Conservation (phyloP, 2,329 filamentous ascomycete species). For the Dactylellina leptospora region DNA sequence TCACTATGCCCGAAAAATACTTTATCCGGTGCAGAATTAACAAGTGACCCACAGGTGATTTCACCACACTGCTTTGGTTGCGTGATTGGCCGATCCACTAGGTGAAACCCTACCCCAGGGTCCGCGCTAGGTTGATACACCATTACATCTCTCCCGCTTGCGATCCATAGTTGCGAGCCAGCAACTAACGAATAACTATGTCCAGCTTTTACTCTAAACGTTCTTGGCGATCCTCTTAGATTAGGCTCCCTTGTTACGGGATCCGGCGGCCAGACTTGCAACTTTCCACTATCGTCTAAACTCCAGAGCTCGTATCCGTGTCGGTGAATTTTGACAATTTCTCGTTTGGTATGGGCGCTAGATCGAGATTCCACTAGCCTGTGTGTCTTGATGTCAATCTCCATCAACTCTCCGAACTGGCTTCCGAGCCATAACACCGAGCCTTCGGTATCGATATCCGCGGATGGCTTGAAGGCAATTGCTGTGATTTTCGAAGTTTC, state of each 20-base stretch:
- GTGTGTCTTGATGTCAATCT: slow-evolving; percentile 81
- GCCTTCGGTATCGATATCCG: slow-evolving; percentile 80
- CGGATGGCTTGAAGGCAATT: slow-evolving; percentile 83
- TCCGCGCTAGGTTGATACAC: slow-evolving; percentile 79
- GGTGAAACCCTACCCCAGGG: slow-evolving; percentile 75
- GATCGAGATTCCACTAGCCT: slow-evolving; percentile 74
- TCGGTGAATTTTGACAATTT: slow-evolving; percentile 84
- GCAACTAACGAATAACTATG: slow-evolving; percentile 89
- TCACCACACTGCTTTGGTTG: slow-evolving; percentile 78
- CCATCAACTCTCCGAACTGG: slow-evolving; percentile 84
- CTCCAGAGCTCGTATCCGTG: slow-evolving; percentile 93
- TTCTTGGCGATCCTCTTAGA: slow-evolving; percentile 76
- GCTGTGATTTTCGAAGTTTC: slow-evolving; percentile 85
- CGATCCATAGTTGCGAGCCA: slow-evolving; percentile 87
- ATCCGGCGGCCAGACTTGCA: slow-evolving; percentile 87
- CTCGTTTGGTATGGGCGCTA: slow-evolving; percentile 77
- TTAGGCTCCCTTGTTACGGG: slow-evolving; percentile 75
- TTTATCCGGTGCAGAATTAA: slow-evolving; percentile 77
- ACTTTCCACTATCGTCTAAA: slow-evolving; percentile 83
- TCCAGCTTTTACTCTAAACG: slow-evolving; percentile 78
- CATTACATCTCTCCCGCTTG: slow-evolving; percentile 83
- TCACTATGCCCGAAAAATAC: slow-evolving; percentile 92
- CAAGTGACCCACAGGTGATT: slow-evolving; percentile 81
- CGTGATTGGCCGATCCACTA: slow-evolving; percentile 74
- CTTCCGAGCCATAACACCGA: slow-evolving; percentile 87